These are phyloP conservation scores for Eustoma russellianum DNA, from an alignment of 257 asterid genomes.

Conservation along the genomic window DNA sequence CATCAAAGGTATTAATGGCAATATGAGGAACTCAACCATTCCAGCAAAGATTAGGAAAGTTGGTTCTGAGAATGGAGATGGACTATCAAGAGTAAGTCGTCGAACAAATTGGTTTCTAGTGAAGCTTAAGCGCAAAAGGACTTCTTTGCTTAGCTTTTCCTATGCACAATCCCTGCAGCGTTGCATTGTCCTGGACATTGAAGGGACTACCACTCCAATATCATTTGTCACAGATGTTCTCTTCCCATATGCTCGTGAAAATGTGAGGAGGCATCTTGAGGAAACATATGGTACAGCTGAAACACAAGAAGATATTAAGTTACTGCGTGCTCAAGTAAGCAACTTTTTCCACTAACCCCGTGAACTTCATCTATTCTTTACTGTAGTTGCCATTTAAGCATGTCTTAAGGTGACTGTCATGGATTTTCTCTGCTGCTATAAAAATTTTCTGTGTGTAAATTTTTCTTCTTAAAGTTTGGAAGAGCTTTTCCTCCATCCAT, in stretches of 20 bases:
- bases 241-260: conserved; percentile 87
- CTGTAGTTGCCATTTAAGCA: neutral
- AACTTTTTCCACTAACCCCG: too few species aligned
- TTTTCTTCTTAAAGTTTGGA: too few species aligned
- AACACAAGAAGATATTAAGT: conserved; percentile 77
- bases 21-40: conserved; percentile 16
- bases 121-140: too few species aligned
- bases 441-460: too few species aligned
- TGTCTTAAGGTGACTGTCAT: too few species aligned
- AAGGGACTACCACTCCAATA: conserved; percentile 97
- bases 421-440: neutral
- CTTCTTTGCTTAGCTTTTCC: neutral
- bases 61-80: conserved; percentile 25
- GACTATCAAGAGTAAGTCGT: conserved; percentile 48
- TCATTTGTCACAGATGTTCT: conserved; percentile 82
- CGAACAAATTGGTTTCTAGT: neutral
- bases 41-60: conserved; percentile 28
- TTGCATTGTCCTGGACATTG: conserved; percentile 89
- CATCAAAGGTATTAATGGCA: conserved; percentile 29
- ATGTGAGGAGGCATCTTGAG: conserved; percentile 83
- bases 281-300: conserved; percentile 66
- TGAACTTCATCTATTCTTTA: neutral
- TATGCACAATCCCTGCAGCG: conserved; percentile 35
- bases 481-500: neutral
- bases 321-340: conserved; percentile 74